These are phyloP conservation scores for Suillus variegatus DNA, from an alignment of 768 basidiomycete species.

Conservation along the genomic window DNA sequence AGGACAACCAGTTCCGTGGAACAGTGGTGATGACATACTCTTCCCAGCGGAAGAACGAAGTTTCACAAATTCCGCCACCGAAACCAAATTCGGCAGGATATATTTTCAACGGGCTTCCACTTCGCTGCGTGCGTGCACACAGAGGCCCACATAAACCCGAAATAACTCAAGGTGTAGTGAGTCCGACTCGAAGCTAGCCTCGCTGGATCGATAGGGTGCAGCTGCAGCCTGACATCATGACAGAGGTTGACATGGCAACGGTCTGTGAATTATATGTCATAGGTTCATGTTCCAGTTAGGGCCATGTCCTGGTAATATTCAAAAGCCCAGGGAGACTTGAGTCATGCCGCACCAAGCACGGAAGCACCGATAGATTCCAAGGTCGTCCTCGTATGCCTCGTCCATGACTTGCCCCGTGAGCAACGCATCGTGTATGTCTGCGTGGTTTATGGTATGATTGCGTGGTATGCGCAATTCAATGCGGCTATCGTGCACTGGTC, in stretches of 20 bases:
- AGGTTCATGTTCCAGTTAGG: not conserved
- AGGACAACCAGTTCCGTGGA: not conserved
- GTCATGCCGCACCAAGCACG: constrained; percentile 12
- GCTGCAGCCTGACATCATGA: not conserved
- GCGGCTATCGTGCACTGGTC: not conserved
- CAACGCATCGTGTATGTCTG: not conserved
- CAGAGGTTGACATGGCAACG: not conserved
- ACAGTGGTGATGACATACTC: not conserved
- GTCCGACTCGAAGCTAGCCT: constrained; percentile 10
- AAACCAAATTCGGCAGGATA: not conserved
- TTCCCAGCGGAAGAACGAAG: not conserved
- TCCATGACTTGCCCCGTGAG: constrained; percentile 8
- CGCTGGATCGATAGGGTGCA: not conserved
- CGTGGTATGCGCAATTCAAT: not conserved
- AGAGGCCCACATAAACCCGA: constrained; percentile 8
- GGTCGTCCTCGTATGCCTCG: constrained; percentile 8
- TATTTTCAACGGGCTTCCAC: constrained; percentile 1
- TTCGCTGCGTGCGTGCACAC: constrained; percentile 11
- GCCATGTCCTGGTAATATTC: not conserved
- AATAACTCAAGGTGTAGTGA: not conserved
- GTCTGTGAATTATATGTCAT: not conserved
- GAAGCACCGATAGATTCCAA: constrained; percentile 13
- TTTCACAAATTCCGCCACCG: not conserved
- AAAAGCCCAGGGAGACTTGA: constrained; percentile 6
- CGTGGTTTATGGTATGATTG: not conserved